Base-by-base conservation (phyloP, 2,329 filamentous ascomycete species). In the Fusarium austroafricanum region DNA sequence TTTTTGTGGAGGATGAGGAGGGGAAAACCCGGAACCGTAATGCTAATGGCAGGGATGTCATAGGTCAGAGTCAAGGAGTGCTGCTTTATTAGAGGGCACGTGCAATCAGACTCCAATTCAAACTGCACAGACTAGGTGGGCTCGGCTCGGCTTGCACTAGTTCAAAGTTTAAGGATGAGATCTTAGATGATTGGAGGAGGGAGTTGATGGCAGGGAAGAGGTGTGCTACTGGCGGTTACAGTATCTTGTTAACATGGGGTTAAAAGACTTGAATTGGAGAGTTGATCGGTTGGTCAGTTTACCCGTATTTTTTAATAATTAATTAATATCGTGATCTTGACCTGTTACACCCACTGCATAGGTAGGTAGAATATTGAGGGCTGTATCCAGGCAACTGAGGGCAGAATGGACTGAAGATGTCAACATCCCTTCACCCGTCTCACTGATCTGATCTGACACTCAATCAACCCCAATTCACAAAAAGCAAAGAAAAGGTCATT, bases 31-130 rank as follows among this genome's bases (percentile, higher is more conserved):
- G 21, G 31, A 33, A 31, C 29, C 7, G 29, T 31, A 31, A 70
- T 73, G 57, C 49, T 74, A 80, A 80, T 80, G 70, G 74, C 73
- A 75, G 75, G 75, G 75, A 73, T 70, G 50, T 73, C 61, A 79
- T 79, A 76, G 76, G 76, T 66, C 64, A 56, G 45, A 38, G 29
- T 47, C 17, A 20, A 18, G 31, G 31, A 11, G 26, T 47, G 58
- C 65, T 52, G 69, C 65, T 72, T 70, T 68, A 67, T 70, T 68
- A 67, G 57, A n/a, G 17, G 20, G 51, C 59, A 50, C 42, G 65
- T 64, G 52, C 38, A 29, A 18, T 17, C 10, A 17, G 29, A 52
- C 15, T n/a, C 43, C 9, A 44, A 8, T 21, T 15, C 3, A 21
- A 29, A 31, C 23, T 26, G 17, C 17, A 14, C 26, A 26, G 10